Base-by-base conservation (phyloP, 352 stramenopile genomes). In the Phytophthora kernoviae region DNA sequence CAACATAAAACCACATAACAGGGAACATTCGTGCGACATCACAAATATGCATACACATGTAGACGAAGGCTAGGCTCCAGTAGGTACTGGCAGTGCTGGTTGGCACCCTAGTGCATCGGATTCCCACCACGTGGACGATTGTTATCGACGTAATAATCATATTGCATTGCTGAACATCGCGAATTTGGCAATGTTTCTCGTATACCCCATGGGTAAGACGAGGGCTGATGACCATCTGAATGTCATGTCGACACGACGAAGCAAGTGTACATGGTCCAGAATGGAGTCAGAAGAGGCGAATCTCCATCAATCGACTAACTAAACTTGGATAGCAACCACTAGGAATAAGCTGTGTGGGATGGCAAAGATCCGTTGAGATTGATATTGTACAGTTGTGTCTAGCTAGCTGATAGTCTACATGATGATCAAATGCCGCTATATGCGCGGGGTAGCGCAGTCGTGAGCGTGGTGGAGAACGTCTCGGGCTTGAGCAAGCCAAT, bases 331-430 rank as follows among this genome's bases (percentile, higher is more conserved):
- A 14, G 4, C 4, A 14, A 15, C 33, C 24, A 30, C 24, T 14
- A 40, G 33, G 4, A 40, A 40, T 4, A 40, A 17, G 33, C 12
- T 40, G 33, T 40, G 12, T 18, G 12, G 33, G 10, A 40, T 17
- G 33, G 5, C 10, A 40, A 17, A 6, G 37, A 21, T 43, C 37
- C 37, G 41, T 47, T 20, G 20, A 8, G 41, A 47, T 47, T 43
- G 22, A 59, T 64, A 68, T 68, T 56, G 54, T 65, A 68, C 54
- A 68, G 39, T 60, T 68, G 60, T 68, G 54, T 58, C 53, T 64
- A 62, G 11, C 48, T 46, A 56, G 21, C 17, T 43, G 37, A 17
- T 68, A 64, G 32, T 68, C 45, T 70, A 62, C 55, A 65, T 58
- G 42, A 1, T 18, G 37, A 11, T 71, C 37, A 71, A 30, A 67